Conservation (phyloP, 1,284 basidiomycete species). For the Xerocomus minutiporus region DNA sequence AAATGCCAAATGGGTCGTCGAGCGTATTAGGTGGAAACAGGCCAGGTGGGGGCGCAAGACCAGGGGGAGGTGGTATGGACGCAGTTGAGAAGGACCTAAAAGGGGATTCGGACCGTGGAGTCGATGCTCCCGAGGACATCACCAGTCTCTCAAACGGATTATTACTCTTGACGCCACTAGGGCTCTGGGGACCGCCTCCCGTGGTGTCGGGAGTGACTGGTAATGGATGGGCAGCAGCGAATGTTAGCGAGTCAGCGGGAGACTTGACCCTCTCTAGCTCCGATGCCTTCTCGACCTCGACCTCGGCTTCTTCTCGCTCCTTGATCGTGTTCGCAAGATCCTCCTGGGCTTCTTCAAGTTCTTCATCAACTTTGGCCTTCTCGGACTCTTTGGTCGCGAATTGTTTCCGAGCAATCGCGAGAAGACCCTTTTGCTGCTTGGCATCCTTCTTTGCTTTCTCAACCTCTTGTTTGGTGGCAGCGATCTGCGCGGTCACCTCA, state of each 20-base stretch:
- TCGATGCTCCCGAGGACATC: conserved; percentile 42
- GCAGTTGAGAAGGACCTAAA: conserved; percentile 50
- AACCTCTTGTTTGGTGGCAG: conserved; percentile 66
- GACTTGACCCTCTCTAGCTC: conserved; percentile 23
- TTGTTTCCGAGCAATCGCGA: conserved; percentile 95
- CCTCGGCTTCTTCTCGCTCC: conserved; percentile 57
- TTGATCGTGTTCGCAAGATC: conserved; percentile 51
- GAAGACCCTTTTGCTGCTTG: conserved; percentile 91
- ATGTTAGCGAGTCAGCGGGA: conserved; percentile 46
- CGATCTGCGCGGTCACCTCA: conserved; percentile 75
- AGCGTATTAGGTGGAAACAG: conserved; percentile 19
- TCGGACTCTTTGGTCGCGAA: conserved; percentile 81
- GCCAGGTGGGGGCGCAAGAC: conserved; percentile 28
- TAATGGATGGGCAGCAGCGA: conserved; percentile 65
- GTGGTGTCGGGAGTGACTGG: conserved; percentile 61
- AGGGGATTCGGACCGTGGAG: conserved; percentile 51
- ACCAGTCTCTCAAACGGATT: conserved; percentile 89
- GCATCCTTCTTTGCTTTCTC: conserved; percentile 93
- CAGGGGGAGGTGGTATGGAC: conserved; percentile 31
- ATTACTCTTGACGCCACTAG: conserved; percentile 62
- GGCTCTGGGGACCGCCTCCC: conserved; percentile 33
- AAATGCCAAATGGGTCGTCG: conserved; percentile 59
- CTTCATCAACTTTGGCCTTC: conserved; percentile 65
- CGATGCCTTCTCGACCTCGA: conserved; percentile 40
- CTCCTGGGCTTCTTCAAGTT: conserved; percentile 59